These are phyloP conservation scores for Ogataea nonfermentans DNA, from an alignment of 805 yeast genomes.

Conservation along the genomic window DNA sequence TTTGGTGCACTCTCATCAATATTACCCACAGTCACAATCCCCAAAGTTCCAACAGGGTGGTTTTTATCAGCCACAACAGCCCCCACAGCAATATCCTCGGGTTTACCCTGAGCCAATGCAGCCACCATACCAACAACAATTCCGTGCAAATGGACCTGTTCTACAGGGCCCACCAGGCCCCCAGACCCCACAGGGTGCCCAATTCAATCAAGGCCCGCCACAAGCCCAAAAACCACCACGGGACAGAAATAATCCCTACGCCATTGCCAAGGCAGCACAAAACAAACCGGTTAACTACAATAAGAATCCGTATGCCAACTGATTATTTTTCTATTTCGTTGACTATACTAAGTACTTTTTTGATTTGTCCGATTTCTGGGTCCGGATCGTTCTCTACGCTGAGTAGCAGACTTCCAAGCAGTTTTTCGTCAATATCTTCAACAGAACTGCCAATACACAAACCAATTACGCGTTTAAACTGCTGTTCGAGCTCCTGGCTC, in stretches of 20 bases:
- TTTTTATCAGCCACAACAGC: slow-evolving; percentile 6
- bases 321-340: slow-evolving; percentile 26
- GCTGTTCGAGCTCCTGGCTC: slow-evolving; percentile 59
- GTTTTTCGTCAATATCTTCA: slow-evolving; percentile 54
- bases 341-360: slow-evolving; percentile 34
- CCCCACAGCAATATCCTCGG: slow-evolving; percentile 9
- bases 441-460: slow-evolving; percentile 87
- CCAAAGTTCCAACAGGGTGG: neutral
- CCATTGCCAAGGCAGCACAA: slow-evolving; percentile 23
- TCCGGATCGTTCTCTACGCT: slow-evolving; percentile 89
- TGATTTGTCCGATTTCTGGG: slow-evolving; percentile 36
- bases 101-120: slow-evolving; percentile 15
- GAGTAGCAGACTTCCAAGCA: slow-evolving; percentile 79
- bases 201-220: slow-evolving; percentile 7
- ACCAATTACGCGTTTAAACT: slow-evolving; percentile 85
- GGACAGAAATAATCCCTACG: slow-evolving; percentile 15
- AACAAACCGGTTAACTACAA: slow-evolving; percentile 13
- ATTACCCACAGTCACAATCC: slow-evolving; percentile 10
- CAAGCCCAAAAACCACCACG: slow-evolving; percentile 7
- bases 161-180: neutral
- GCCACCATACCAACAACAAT: slow-evolving; percentile 5
- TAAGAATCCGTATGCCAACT: slow-evolving; percentile 24
- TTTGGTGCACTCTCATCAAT: slow-evolving; percentile 13
- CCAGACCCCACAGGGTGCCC: slow-evolving; percentile 1
- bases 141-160: neutral